Evolutionary conservation across 305 asterid species (phyloP).

Genomic region (Fraxinus velutina): DNA sequence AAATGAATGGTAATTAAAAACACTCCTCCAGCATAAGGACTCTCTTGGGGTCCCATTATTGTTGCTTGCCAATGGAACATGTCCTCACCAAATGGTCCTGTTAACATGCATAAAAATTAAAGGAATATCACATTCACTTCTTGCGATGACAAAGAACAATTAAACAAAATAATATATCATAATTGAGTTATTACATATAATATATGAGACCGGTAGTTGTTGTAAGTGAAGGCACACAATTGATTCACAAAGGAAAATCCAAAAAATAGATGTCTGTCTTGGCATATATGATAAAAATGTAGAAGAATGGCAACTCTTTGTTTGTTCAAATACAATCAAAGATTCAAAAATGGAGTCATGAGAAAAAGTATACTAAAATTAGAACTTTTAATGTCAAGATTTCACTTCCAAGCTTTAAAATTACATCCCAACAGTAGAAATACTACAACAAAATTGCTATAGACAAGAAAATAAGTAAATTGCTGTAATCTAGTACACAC

Average conservation of each 20-base stretch:
- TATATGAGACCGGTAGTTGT: neutral
- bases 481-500: neutral
- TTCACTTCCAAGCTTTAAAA: neutral
- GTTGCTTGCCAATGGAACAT: conserved; percentile 72
- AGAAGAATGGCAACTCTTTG: neutral
- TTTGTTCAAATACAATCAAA: neutral
- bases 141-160: neutral
- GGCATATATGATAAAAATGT: neutral
- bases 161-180: neutral
- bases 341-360: neutral
- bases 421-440: neutral
- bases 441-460: neutral
- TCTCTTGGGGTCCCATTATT: conserved; percentile 60
- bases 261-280: neutral
- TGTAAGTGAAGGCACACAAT: neutral
- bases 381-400: neutral
- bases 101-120: conserved; percentile 10
- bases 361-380: neutral
- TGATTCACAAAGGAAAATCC: neutral
- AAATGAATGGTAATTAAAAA: conserved; percentile 54
- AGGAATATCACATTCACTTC: neutral
- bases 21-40: conserved; percentile 63
- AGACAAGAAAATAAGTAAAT: neutral
- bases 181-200: neutral
- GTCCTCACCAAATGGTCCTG: conserved; percentile 70